Conservation (phyloP, 148 eudicot species). For the Chenopodium album region DNA sequence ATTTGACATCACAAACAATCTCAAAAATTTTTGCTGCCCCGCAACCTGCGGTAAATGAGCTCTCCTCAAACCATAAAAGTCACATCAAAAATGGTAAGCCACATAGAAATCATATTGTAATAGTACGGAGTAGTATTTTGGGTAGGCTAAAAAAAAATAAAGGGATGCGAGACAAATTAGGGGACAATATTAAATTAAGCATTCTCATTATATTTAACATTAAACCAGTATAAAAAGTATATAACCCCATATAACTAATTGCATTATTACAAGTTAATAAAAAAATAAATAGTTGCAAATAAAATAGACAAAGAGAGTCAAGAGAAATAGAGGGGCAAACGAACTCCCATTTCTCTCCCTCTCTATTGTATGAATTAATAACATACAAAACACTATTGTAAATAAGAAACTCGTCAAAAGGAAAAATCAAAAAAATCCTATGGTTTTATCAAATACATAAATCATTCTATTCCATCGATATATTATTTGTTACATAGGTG, state of each 20-base stretch:
- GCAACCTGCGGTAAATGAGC: background rate
- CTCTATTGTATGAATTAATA: background rate
- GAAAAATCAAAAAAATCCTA: too few relatives aligned
- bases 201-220: background rate
- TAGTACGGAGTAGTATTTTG: background rate
- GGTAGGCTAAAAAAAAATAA: background rate
- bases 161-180: background rate
- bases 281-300: background rate
- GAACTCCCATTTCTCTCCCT: slow-evolving; percentile 20
- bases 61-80: background rate
- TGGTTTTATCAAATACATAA: background rate
- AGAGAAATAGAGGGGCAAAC: background rate
- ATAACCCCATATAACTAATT: background rate
- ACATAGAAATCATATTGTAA: background rate
- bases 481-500: background rate
- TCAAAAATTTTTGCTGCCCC: background rate
- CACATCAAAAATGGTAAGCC: background rate
- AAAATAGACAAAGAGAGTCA: background rate
- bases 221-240: background rate
- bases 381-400: background rate
- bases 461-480: background rate
- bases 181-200: slow-evolving; percentile 1
- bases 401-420: background rate
- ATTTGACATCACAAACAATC: background rate
- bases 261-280: background rate